phyloP scores from a whole-genome alignment of 768 basidiomycete genomes.

The Amanita fuliginea region DNA sequence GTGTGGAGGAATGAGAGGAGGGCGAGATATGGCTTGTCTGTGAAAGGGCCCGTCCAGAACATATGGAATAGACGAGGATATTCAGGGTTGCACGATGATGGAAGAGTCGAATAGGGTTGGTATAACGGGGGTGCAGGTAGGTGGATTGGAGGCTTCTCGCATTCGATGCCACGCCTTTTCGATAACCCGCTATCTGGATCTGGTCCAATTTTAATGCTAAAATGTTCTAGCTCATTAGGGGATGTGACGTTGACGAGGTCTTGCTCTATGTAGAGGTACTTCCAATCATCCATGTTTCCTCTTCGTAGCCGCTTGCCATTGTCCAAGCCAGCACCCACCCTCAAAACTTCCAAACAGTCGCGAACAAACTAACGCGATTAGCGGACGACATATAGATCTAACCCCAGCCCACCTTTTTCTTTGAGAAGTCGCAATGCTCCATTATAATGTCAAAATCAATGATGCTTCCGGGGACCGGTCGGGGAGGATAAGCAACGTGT shows the following conservation, averaged over 20 bases:
- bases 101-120: slow-evolving; percentile 43
- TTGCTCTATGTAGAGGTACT: slow-evolving; percentile 76
- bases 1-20: slow-evolving; percentile 92
- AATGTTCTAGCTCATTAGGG: slow-evolving; percentile 16
- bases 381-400: not conserved
- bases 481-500: slow-evolving; percentile 72
- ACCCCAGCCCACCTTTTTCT: slow-evolving; percentile 45
- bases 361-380: slow-evolving; percentile 76
- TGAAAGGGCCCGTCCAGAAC: slow-evolving; percentile 99
- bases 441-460: slow-evolving; percentile 85
- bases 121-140: slow-evolving; percentile 42
- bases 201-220: slow-evolving; percentile 22
- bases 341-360: slow-evolving; percentile 90
- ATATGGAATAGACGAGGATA: slow-evolving; percentile 91
- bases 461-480: slow-evolving; percentile 76
- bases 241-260: slow-evolving; percentile 17
- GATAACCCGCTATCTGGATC: slow-evolving; percentile 45
- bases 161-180: slow-evolving; percentile 49
- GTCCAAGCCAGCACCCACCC: slow-evolving; percentile 86
- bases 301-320: slow-evolving; percentile 65
- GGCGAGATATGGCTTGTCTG: slow-evolving; percentile 96
- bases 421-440: slow-evolving; percentile 88
- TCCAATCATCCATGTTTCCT: slow-evolving; percentile 73
- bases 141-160: slow-evolving; percentile 43
- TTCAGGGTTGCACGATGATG: slow-evolving; percentile 68